Percentiles rank a stretch among this genome's conserved stretches.
These are phyloP conservation scores for Daldinia sp. DNA, from an alignment of 2,329 filamentous ascomycete genomes.

Conservation along the genomic window DNA sequence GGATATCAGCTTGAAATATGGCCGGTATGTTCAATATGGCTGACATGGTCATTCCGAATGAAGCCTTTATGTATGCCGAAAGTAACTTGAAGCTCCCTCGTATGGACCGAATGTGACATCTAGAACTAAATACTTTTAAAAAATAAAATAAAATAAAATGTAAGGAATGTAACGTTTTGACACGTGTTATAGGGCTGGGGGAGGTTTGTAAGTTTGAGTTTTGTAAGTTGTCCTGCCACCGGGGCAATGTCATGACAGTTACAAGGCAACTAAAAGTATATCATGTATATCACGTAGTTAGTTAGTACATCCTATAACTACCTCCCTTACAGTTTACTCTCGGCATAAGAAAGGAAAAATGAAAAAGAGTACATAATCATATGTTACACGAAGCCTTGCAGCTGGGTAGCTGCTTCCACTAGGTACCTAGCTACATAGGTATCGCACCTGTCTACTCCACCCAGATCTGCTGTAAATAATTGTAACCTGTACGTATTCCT, in stretches of 20 bases:
- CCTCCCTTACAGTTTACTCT: no score
- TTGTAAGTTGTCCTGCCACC: neutral
- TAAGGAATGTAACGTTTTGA: neutral
- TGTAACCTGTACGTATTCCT: conserved; percentile 27
- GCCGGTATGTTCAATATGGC: neutral
- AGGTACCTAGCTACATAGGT: no score
- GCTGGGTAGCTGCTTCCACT: conserved; percentile 11
- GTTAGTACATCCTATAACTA: no score
- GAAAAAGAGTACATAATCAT: neutral
- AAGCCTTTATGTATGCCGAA: conserved; percentile 11
- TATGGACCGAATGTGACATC: neutral
- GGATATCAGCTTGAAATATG: conserved; percentile 4
- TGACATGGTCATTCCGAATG: conserved; percentile 11
- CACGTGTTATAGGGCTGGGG: neutral
- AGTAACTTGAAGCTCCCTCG: neutral
- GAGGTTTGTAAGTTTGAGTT: neutral
- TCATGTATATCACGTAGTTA: no score
- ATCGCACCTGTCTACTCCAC: neutral
- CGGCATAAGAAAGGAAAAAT: neutral
- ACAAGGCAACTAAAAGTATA: no score
- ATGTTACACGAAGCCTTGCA: conserved; percentile 27
- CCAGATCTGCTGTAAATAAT: conserved; percentile 11
- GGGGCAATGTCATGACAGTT: no score
- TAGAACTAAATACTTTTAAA: neutral
- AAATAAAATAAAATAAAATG: no score